These are phyloP conservation scores for Herpotrichia juniperi DNA, from an alignment of 2,329 filamentous ascomycete genomes.

Conservation along the genomic window DNA sequence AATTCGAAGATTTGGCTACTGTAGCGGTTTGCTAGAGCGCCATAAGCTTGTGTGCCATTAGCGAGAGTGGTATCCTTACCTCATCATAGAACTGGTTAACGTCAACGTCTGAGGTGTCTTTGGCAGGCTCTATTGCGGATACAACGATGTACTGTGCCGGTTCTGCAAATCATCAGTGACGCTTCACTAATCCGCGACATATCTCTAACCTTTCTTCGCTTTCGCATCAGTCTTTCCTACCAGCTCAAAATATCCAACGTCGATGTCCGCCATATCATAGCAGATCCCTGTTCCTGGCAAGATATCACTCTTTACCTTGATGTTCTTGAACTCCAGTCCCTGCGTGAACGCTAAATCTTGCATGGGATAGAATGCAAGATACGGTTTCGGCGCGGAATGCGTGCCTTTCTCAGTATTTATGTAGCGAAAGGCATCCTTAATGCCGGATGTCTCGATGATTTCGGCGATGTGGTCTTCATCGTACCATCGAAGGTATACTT, in stretches of 20 bases:
- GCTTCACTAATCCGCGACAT: neutral
- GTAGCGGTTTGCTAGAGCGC: constrained; percentile 17
- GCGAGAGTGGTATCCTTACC: constrained; percentile 5
- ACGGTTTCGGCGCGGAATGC: constrained; percentile 32
- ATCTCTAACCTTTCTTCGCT: constrained; percentile 16
- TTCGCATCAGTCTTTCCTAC: constrained; percentile 16
- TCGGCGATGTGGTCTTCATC: constrained; percentile 49
- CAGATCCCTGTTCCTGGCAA: constrained; percentile 30
- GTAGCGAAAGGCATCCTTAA: constrained; percentile 43
- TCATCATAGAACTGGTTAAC: constrained; percentile 22
- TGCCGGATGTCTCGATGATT: constrained; percentile 40
- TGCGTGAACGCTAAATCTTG: constrained; percentile 42
- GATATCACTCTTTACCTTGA: constrained; percentile 40
- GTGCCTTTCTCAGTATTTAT: constrained; percentile 30
- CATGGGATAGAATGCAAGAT: constrained; percentile 47
- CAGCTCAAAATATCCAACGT: constrained; percentile 31
- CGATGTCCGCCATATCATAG: constrained; percentile 39
- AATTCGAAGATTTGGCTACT: constrained; percentile 20
- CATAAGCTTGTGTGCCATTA: constrained; percentile 1
- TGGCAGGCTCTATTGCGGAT: constrained; percentile 21
- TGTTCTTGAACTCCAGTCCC: constrained; percentile 41
- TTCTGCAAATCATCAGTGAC: constrained; percentile 12
- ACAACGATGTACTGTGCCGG: constrained; percentile 22
- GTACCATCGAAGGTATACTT: constrained; percentile 46
- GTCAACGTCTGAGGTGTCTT: constrained; percentile 14